Evolutionary conservation across 192 early-diverging fungal species (phyloP).

Genomic region (Coemansia reversa): DNA sequence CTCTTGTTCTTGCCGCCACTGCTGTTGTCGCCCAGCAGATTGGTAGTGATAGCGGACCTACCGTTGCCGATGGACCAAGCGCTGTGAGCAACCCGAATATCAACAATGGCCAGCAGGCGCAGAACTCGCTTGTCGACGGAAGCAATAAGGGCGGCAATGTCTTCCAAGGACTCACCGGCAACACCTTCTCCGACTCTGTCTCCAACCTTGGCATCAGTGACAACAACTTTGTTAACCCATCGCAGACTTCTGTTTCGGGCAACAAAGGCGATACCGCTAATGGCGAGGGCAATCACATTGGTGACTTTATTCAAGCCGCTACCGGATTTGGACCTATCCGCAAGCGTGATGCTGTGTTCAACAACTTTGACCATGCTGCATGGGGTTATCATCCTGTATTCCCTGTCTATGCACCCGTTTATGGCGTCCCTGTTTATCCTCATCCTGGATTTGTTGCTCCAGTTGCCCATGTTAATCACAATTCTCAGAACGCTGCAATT

Average conservation of each 20-base stretch:
- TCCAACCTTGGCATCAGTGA: constrained; percentile 27
- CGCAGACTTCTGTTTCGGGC: constrained; percentile 20
- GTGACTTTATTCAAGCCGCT: constrained; percentile 15
- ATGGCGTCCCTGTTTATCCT: constrained; percentile 5
- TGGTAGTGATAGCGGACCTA: constrained; percentile 17
- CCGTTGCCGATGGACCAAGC: constrained; percentile 12
- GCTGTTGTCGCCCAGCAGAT: constrained; percentile 31
- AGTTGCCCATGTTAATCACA: constrained; percentile 24
- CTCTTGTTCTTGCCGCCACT: constrained; percentile 25
- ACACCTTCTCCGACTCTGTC: constrained; percentile 18
- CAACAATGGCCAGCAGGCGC: constrained; percentile 27
- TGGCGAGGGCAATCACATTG: constrained; percentile 39
- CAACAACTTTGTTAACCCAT: constrained; percentile 40
- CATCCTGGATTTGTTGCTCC: constrained; percentile 11
- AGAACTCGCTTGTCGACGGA: constrained; percentile 21
- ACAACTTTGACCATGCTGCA: constrained; percentile 19
- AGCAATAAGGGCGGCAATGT: constrained; percentile 20
- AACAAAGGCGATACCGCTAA: constrained; percentile 40
- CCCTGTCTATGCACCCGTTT: constrained; percentile 15
- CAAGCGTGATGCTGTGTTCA: constrained; percentile 27
- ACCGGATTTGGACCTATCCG: constrained; percentile 9
- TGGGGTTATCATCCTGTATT: constrained; percentile 8
- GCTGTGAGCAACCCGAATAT: constrained; percentile 27
- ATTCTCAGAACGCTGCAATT: constrained; percentile 44
- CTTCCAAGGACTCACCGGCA: constrained; percentile 11